Evolutionary conservation across 495 filamentous ascomycete species (phyloP).

Genomic region (Neurospora discreta): DNA sequence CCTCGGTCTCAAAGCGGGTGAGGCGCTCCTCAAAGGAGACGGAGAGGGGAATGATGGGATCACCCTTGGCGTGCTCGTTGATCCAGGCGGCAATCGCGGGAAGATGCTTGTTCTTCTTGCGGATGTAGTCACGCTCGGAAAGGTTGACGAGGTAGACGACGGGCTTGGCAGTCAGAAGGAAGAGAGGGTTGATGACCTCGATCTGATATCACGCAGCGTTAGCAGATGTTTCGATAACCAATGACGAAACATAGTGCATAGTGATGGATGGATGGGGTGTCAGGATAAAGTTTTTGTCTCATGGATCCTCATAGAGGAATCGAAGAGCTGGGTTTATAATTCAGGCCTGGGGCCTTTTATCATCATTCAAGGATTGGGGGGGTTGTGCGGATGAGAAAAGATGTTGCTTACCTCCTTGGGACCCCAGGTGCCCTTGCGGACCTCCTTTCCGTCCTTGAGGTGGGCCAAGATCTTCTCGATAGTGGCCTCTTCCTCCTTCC

Average conservation of each 20-base stretch:
- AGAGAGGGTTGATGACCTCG: conserved; percentile 92
- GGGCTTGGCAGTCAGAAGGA: conserved; percentile 93
- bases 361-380: conserved; percentile 58
- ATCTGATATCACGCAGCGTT: conserved; percentile 46
- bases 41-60: conserved; percentile 87
- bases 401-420: conserved; percentile 81
- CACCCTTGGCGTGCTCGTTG: conserved; percentile 75
- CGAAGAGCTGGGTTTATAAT: conserved; percentile 99
- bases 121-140: conserved; percentile 92
- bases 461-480: conserved; percentile 76
- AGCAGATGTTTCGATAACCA: conserved; percentile 15
- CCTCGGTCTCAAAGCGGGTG: conserved; percentile 62
- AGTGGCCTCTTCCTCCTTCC: conserved; percentile 87
- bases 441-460: conserved; percentile 80
- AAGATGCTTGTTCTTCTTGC: conserved; percentile 99
- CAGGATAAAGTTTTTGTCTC: conserved; percentile 61
- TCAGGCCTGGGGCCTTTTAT: conserved; percentile 95
- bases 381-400: conserved; percentile 6
- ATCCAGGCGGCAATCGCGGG: conserved; percentile 88
- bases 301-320: conserved; percentile 44
- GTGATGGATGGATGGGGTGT: conserved; percentile 21
- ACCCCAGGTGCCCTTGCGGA: conserved; percentile 78
- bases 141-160: conserved; percentile 97
- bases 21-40: conserved; percentile 88
- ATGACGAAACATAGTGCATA: conserved; percentile 21